Base-by-base conservation (phyloP, 495 filamentous ascomycete genomes). In the Aspergillus kassunensis region DNA sequence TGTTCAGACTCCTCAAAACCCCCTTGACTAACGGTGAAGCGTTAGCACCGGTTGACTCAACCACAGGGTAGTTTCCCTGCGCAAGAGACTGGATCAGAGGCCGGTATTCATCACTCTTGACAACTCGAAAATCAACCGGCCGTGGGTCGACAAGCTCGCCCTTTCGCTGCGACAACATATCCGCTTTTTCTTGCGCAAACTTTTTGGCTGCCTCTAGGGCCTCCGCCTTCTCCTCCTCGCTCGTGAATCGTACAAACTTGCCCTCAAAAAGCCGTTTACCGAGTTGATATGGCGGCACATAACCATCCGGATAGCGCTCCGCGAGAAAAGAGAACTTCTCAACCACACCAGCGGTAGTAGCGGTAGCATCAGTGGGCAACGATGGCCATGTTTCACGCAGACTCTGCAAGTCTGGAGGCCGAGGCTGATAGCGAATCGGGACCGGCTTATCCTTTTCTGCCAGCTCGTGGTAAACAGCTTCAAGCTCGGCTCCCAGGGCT, bases 71-170 rank as follows among this genome's bases (percentile, higher is more conserved):
- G 39, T 67, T 65, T 5, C 76, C 76, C 43, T 58, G 86, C 58
- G 92, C 92, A 44, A 95, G 71, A 35, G 84, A 76, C 57, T 88
- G 73, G 59, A 97, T 82, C 13, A 97, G 68, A 5, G 75, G 74
- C 46, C 78, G 76, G 27, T 72, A 73, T 27, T 90, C 69, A 44
- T 89, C 75, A 12, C 68, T 64, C 54, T 80, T 74, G 21, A 89
- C 70, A 9, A 68, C 63, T 33, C 57, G 56, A 42, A 80, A 64
- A 8, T 55, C 60, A 29, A 76, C 31, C 2, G 58, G 53, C 11
- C 57, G 49, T n/a, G 74, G 61, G 34, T 71, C 63, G 21, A 75
- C 63, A 21, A 70, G 51, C 11, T 74, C 68, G 43, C 68, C 73
- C 55, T 66, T 69, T 21, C 60, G 52, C 50, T 71, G 71, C 4